Percentiles rank a stretch among this genome's conserved stretches.
Conservation (phyloP, 1,284 basidiomycete genomes). For the Tylopilus orsonianus region DNA sequence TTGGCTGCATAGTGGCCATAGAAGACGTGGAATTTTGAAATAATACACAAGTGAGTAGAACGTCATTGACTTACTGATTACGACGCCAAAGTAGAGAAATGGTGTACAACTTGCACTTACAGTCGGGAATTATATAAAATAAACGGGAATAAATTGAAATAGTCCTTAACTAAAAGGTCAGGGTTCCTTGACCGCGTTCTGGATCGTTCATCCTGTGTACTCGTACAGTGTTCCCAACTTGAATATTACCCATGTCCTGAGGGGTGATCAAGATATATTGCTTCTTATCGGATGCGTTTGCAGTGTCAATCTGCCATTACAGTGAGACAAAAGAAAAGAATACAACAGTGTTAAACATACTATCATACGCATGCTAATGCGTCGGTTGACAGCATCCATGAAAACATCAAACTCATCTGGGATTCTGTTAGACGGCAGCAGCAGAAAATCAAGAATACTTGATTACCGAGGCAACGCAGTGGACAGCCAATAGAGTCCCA, state of each 20-base stretch:
- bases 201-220: conserved; percentile 83
- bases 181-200: conserved; percentile 61
- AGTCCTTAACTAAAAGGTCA: conserved; percentile 40
- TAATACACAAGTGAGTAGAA: not conserved
- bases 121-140: conserved; percentile 5
- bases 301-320: conserved; percentile 76
- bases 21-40: no score
- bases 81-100: no score
- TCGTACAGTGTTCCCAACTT: conserved; percentile 59
- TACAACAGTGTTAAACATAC: conserved; percentile 41
- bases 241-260: conserved; percentile 74
- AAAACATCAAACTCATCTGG: conserved; percentile 92
- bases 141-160: not conserved
- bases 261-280: conserved; percentile 94
- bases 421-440: conserved; percentile 1
- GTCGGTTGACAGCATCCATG: conserved; percentile 93
- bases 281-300: conserved; percentile 78
- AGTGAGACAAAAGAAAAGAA: conserved; percentile 4
- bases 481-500: conserved; percentile 97
- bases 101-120: no score
- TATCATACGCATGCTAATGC: conserved; percentile 91
- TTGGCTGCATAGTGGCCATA: no score
- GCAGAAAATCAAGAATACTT: conserved; percentile 16
- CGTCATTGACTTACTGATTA: no score
- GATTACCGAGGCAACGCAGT: conserved; percentile 86